Evolutionary conservation across 768 basidiomycete species (phyloP), one percentile per base, ranked within the genome.

Genomic region (Cubamyces lactineus): DNA sequence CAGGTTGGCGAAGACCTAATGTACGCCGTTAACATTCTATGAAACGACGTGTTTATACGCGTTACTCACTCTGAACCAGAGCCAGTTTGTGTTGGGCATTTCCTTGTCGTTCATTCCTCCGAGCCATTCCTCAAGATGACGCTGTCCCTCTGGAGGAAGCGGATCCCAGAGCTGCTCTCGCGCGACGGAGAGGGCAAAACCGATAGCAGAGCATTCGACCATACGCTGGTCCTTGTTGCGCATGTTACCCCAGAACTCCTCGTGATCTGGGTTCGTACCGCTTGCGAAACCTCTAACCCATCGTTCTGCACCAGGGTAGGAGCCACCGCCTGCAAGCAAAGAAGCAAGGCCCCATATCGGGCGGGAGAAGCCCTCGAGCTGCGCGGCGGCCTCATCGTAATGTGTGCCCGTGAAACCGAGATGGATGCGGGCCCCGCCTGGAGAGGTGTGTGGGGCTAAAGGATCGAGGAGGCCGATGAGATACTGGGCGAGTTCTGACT

Each of bases 71-170:
- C 89, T 80, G 74, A 91, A 91, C 89, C 89, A 91, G 6, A 92
- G 78, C 88, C 89, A 91, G 68, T 91, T 91, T 7, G 89, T 91
- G 69, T 91, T 88, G 24, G 89, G 88, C 88, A 91, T 91, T 63
- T 87, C 82, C 77, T 90, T 91, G 73, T 87, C 86, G 69, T 90
- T 91, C 82, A 91, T 90, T 0, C 86, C 84, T 8, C 86, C 84
- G 3, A 91, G 77, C 86, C 89, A 91, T 75, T 75, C 58, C 64
- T 84, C 87, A 41, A 91, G 78, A 62, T 85, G 80, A 61, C 72
- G 73, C 73, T 86, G 86, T 12, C 79, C 82, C 60, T 79, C 74
- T 3, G 78, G 75, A 53, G 75, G 77, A n/a, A 89, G 71, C 16
- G 81, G 80, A 69, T 87, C 82, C 83, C 86, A 90, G 19, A 91